Evolutionary conservation across 768 basidiomycete genomes (phyloP).

Genomic region (Auriscalpium orientale): DNA sequence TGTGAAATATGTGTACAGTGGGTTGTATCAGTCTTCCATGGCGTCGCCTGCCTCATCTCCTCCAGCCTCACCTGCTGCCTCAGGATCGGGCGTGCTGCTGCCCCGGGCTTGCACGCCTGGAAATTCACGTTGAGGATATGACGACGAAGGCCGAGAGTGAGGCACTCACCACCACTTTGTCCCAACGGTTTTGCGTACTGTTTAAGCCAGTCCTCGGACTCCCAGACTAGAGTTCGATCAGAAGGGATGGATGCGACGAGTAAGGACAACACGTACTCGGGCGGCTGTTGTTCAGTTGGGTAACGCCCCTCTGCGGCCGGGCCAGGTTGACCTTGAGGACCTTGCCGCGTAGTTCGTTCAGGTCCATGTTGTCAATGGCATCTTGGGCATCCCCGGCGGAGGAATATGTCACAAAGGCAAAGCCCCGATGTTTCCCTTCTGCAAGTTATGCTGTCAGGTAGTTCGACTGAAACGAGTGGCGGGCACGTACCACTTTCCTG

Average conservation of each 20-base stretch:
- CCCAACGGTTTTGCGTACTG: conserved; percentile 73
- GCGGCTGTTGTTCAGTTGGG: conserved; percentile 59
- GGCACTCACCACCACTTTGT: conserved; percentile 58
- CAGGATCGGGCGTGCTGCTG: conserved; percentile 8
- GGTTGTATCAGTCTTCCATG: conserved; percentile 55
- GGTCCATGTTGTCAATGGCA: conserved; percentile 98
- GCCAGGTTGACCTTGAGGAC: conserved; percentile 82
- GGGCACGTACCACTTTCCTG: conserved; percentile 45
- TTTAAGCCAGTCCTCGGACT: conserved; percentile 89
- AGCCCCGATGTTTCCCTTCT: conserved; percentile 86
- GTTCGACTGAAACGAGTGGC: not conserved
- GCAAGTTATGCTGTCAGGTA: conserved; percentile 5
- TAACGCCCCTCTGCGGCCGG: conserved; percentile 65
- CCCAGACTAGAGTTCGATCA: conserved; percentile 65
- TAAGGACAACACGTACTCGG: conserved; percentile 46
- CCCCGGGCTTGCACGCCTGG: conserved; percentile 43
- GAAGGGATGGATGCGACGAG: not conserved
- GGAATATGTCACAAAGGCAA: conserved; percentile 85
- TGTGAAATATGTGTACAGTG: not conserved
- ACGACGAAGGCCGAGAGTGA: not conserved
- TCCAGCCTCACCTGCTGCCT: conserved; percentile 17
- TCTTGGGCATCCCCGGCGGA: conserved; percentile 83
- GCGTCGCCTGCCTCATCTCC: conserved; percentile 26
- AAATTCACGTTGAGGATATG: not conserved
- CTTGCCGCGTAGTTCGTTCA: conserved; percentile 77